A percentile compares a stretch with the other conserved stretches of the same genome.
Conservation (phyloP, 1,139 yeast species). For the Pichia norvegensis region DNA sequence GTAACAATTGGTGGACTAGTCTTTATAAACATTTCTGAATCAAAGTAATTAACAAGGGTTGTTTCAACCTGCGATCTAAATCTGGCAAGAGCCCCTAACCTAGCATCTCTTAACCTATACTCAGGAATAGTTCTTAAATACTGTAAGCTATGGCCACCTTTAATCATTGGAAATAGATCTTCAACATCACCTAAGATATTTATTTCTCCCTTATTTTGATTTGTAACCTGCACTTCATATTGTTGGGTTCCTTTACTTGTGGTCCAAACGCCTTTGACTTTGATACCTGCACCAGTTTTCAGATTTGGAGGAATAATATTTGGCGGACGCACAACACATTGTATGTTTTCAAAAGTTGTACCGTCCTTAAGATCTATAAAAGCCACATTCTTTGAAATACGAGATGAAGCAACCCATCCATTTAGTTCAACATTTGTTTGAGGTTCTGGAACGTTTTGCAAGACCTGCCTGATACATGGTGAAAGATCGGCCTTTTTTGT, state of each 20-base stretch:
- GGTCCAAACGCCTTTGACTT: slow-evolving; percentile 40
- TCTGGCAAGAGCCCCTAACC: slow-evolving; percentile 59
- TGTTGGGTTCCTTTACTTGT: slow-evolving; percentile 40
- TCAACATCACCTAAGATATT: slow-evolving; percentile 47
- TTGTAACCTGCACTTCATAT: slow-evolving; percentile 37
- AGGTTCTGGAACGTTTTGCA: slow-evolving; percentile 29
- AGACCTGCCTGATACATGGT: slow-evolving; percentile 30
- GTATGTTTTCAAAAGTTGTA: slow-evolving; percentile 45
- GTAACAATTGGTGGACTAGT: slow-evolving; percentile 84
- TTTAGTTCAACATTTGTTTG: slow-evolving; percentile 27
- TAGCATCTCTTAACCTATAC: slow-evolving; percentile 67
- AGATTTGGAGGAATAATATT: slow-evolving; percentile 27
- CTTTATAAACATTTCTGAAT: slow-evolving; percentile 48
- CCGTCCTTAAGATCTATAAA: slow-evolving; percentile 82
- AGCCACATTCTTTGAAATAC: slow-evolving; percentile 66
- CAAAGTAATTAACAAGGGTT: slow-evolving; percentile 48
- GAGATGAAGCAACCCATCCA: slow-evolving; percentile 74
- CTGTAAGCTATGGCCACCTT: slow-evolving; percentile 60
- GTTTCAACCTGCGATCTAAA: slow-evolving; percentile 63
- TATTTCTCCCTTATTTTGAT: slow-evolving; percentile 28
- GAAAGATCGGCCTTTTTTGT: slow-evolving; percentile 13
- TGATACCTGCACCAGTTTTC: slow-evolving; percentile 37
- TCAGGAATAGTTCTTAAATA: slow-evolving; percentile 63
- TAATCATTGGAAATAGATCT: slow-evolving; percentile 71
- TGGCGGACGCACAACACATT: slow-evolving; percentile 45